A percentile compares a stretch with the other conserved stretches of the same genome.
These are phyloP conservation scores for Xylariomycetidae sp. DNA, from an alignment of 2,329 filamentous ascomycete species.

Conservation along the genomic window DNA sequence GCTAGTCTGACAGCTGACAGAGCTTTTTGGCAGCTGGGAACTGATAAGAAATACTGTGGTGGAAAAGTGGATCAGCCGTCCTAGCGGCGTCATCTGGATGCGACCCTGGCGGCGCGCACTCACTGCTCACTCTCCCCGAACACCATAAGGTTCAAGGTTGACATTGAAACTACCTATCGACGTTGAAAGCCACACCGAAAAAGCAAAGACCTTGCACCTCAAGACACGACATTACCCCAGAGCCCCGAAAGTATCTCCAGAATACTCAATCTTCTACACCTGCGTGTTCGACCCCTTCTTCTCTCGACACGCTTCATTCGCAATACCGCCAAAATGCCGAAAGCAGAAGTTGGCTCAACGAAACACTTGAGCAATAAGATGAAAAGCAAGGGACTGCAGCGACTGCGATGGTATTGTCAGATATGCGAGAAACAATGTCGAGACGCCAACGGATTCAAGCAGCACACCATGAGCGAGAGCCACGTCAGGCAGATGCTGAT, in stretches of 20 bases:
- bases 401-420: constrained; percentile 88
- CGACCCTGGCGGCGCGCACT: no score
- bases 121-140: no score
- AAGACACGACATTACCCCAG: no score
- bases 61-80: no score
- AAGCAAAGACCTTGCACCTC: no score
- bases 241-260: background rate
- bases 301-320: background rate
- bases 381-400: constrained; percentile 73
- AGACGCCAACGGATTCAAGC: constrained; percentile 89
- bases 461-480: constrained; percentile 58
- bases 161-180: no score
- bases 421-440: constrained; percentile 73
- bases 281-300: background rate
- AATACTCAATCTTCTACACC: background rate
- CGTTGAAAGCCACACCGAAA: no score
- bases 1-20: no score
- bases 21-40: no score
- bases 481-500: constrained; percentile 75
- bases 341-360: constrained; percentile 87
- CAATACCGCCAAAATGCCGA: constrained; percentile 63
- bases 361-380: constrained; percentile 89
- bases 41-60: no score
- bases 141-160: no score
- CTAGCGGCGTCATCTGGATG: no score